Evolutionary conservation across 352 stramenopile genomes (phyloP).

Genomic region (Thalassiosira mediterranea): DNA sequence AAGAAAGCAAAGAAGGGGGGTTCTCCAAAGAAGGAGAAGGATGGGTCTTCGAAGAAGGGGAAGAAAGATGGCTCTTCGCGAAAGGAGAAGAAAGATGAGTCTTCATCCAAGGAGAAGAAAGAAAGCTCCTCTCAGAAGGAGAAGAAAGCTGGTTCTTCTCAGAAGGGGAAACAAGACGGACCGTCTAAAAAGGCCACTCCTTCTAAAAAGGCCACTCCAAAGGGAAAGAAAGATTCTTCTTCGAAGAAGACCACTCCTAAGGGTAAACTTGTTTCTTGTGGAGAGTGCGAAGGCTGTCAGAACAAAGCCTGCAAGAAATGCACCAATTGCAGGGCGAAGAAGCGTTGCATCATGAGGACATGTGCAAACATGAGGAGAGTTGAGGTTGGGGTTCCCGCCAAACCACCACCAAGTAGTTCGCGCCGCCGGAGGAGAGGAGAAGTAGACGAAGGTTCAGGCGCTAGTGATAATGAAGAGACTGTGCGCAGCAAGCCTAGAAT

Average conservation of each 20-base stretch:
- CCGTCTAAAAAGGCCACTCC: constrained; percentile 19
- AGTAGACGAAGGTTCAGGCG: constrained; percentile 11
- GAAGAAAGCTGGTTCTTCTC: not conserved
- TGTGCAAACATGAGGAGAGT: constrained; percentile 34
- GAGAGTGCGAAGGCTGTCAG: constrained; percentile 55
- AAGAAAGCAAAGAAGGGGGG: constrained; percentile 36
- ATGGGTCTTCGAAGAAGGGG: not conserved
- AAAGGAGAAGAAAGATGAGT: constrained; percentile 12
- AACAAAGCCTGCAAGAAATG: constrained; percentile 61
- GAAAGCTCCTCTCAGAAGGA: not conserved
- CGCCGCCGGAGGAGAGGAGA: not conserved
- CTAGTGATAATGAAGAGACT: constrained; percentile 25
- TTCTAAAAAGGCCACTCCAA: not conserved
- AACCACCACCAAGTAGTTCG: constrained; percentile 3
- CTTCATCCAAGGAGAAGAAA: constrained; percentile 35
- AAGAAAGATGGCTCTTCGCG: not conserved
- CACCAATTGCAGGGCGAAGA: constrained; percentile 49
- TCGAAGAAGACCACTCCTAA: constrained; percentile 39
- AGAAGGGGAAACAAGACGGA: constrained; percentile 4
- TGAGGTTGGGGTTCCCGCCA: not conserved
- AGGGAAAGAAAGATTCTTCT: not conserved
- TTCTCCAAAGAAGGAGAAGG: constrained; percentile 24
- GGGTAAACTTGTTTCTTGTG: constrained; percentile 53
- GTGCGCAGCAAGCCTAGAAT: constrained; percentile 42
- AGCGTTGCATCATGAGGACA: constrained; percentile 36